Base-by-base conservation (phyloP, 177 flowering plant species). In the Vitis hybrid region DNA sequence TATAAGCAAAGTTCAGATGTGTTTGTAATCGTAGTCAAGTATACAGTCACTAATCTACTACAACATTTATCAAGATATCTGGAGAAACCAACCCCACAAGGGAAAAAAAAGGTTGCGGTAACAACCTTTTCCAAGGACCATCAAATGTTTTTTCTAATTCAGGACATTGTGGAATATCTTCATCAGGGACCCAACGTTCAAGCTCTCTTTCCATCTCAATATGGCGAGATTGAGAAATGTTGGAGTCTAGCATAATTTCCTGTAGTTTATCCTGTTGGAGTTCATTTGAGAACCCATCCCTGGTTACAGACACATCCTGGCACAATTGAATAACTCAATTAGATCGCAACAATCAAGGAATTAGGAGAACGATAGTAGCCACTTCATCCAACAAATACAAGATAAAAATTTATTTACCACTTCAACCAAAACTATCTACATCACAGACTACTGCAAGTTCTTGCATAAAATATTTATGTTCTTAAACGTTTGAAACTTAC, bases 111-210 rank as follows among this genome's bases (percentile, higher is more conserved):
- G 68, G 51, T 48, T 19, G 63, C 48, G 55, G 56, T 68, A 70
- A 66, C 67, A 67, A 96, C 99, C 98, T 94, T 70, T 91, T 84
- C 98, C 96, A 81, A 63, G 76, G 81, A 63, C 77, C 83, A 78
- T 94, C 96, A 83, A 96, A 96, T 68, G 85, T 82, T 68, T 90
- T 84, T 16, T 94, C 99, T 76, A 88, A 71, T 66, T 92, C 98
- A 49, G 97, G 91, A 70, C 86, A 84, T 16, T 82, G 87, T 2
- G 89, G 90, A 77, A 75, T 85, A 80, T 85, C 87, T 75, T 85
- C 91, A 84, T 90, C 97, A 60, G 98, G 99, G n/a, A 88, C 78
- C 99, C 98, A 96, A 4, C 84, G 97, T 72, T 77, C 89, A 70
- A 96, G 84, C 74, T 90, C 94, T 81, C 97, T 89, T 72, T 78